Percentiles rank a stretch among this genome's conserved stretches.
Conservation (phyloP, 2,329 filamentous ascomycete genomes). For the Magnaporthiopsis rhizophila region DNA sequence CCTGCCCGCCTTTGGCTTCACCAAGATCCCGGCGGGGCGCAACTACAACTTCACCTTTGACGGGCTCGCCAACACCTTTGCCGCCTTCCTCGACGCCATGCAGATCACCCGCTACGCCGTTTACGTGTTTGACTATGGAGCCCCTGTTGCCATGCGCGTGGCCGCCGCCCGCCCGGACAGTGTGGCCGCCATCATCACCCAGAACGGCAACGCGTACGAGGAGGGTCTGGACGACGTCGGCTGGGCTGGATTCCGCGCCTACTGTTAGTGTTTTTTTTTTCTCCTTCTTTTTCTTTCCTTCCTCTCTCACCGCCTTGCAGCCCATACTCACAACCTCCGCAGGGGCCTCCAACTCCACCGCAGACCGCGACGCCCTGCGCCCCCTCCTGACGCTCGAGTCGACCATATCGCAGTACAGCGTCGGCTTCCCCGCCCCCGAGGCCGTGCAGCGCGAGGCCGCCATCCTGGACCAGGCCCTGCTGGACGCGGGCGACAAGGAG, state of each 20-base stretch:
- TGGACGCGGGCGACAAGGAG: constrained; percentile 39
- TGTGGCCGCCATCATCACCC: constrained; percentile 44
- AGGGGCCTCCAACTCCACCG: constrained; percentile 18
- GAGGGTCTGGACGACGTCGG: constrained; percentile 43
- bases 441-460: constrained; percentile 36
- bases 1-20: constrained; percentile 53
- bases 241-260: constrained; percentile 37
- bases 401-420: constrained; percentile 25
- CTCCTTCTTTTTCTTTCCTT: too few species aligned
- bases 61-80: constrained; percentile 37
- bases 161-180: constrained; percentile 38
- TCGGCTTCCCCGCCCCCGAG: not conserved
- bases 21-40: constrained; percentile 30
- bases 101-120: constrained; percentile 38
- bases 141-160: constrained; percentile 45
- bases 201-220: constrained; percentile 54
- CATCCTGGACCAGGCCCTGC: constrained; percentile 41
- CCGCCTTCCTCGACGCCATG: constrained; percentile 39
- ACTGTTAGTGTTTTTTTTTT: constrained; percentile 23
- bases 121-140: constrained; percentile 58
- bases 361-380: constrained; percentile 26
- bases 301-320: too few species aligned
- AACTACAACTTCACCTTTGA: constrained; percentile 48
- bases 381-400: constrained; percentile 27
- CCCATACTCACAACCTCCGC: too few species aligned